Evolutionary conservation across 2,329 filamentous ascomycete species (phyloP), one percentile per base, ranked within the genome.

Genomic region (Aspergillus tamarii): DNA sequence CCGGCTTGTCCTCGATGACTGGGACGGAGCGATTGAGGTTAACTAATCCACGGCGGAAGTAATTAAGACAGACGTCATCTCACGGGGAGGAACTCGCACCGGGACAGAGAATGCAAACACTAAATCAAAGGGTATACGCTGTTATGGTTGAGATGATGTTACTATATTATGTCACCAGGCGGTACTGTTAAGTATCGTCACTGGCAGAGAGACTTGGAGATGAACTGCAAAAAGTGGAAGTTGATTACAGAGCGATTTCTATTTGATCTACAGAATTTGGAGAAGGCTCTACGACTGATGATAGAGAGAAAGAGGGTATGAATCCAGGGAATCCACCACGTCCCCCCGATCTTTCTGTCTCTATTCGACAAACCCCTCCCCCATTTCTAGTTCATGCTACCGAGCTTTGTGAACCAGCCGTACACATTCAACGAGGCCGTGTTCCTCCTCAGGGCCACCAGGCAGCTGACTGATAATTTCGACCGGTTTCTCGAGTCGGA

Each of bases 391-490:
- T 5, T 3, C 3, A 32, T 5, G 14, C 2, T 11, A 10, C 4
- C 0, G 16, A 10, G 26, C 46, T 10, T 4, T 30, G 7, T 28
- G 26, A 30, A 14, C 14, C 8, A 64, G 54, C 11, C 3, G 10
- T 1, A 63, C 3, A 10, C 8, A 26, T 41, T 66, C 57, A 2
- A 70, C 52, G 36, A 70, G 39, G 1, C 71, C 72, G 54, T 72
- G 67, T 0, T 68, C 61, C 28, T 59, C 34, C 16, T 55, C 41
- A 7, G 50, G 12, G 0, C 48, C 61, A 0, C 69, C 70, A 0
- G 70, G 70, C 16, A 73, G 11, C 30, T 55, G 65, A 52, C 64
- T 69, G 1, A 66, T 50, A 26, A 73, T 64, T 12, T 64, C 65
- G 10, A 71, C 59, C 3, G 66, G 46, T 30, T 66, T 69, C 7